phyloP scores from a whole-genome alignment of 2,329 filamentous ascomycete species.

The Metarhizium sp. region DNA sequence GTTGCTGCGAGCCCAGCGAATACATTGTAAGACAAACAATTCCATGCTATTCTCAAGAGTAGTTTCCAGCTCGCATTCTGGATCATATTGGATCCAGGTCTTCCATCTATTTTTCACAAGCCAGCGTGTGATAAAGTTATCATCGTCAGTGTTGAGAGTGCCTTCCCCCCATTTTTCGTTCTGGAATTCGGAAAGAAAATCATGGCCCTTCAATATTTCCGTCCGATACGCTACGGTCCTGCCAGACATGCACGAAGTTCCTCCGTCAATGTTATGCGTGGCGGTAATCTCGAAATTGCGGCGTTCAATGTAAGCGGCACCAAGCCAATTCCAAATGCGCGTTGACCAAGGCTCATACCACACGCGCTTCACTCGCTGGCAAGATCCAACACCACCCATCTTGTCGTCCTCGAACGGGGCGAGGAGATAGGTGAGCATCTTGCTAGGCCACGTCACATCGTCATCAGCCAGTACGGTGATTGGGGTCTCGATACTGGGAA shows the following conservation, averaged over 20 bases:
- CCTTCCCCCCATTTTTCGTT: slow-evolving; percentile 84
- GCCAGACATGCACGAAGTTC: slow-evolving; percentile 93
- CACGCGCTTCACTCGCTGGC: slow-evolving; percentile 72
- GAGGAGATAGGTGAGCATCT: slow-evolving; percentile 81
- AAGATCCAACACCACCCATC: slow-evolving; percentile 87
- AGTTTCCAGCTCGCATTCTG: slow-evolving; percentile 83
- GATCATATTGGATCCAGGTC: slow-evolving; percentile 91
- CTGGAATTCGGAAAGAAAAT: slow-evolving; percentile 82
- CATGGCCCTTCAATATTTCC: slow-evolving; percentile 73
- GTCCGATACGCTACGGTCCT: slow-evolving; percentile 88
- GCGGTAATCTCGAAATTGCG: slow-evolving; percentile 96
- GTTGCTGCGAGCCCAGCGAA: slow-evolving; percentile 92
- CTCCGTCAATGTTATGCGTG: slow-evolving; percentile 88
- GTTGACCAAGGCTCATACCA: slow-evolving; percentile 48
- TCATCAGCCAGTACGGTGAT: slow-evolving; percentile 94
- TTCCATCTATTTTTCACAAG: slow-evolving; percentile 87
- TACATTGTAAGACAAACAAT: slow-evolving; percentile 78
- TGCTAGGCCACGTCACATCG: slow-evolving; percentile 85
- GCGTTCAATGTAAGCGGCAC: slow-evolving; percentile 83
- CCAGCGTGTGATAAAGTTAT: slow-evolving; percentile 98
- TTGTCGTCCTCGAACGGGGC: slow-evolving; percentile 79
- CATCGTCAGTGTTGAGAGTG: slow-evolving; percentile 91
- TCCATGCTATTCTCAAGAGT: slow-evolving; percentile 83
- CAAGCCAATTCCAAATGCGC: slow-evolving; percentile 77
- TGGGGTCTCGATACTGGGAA: slow-evolving; percentile 71